Base-by-base conservation (phyloP, 2,329 filamentous ascomycete species). In the Diaporthe australafricana region DNA sequence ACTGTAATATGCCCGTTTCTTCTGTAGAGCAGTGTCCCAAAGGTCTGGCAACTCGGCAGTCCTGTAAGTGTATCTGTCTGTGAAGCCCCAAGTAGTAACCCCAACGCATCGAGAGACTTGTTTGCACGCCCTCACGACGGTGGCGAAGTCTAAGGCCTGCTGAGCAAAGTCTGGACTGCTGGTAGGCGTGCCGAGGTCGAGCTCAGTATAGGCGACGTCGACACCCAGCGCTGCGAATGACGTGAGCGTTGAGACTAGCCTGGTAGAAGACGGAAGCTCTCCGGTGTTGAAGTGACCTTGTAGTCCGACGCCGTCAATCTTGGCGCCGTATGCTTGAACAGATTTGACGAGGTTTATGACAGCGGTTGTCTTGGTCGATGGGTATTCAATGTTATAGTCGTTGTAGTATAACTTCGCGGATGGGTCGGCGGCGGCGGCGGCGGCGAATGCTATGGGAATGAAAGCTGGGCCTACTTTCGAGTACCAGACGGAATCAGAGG, bases 401-500 rank as follows among this genome's bases (percentile, higher is more conserved):
- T 62, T 75, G 63, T 85, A 74, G 56, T 70, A 70, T 27, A 72
- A 14, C 25, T 68, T 72, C 14, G 70, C 70, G 5, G 30, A 30
- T 12, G 68, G 68, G 7, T 68, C 70, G 20, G 70, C 70, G 30
- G 52, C 70, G 7, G 62, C 70, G 5, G 68, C 68, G 30, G 68
- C 50, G 16, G 62, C 63, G 75, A 90, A 86, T 70, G 83, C 85
- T 4, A 85, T 89, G 8, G 85, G 85, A 69, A 87, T 78, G 78
- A 88, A 90, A 25, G 86, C 89, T 8, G 88, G 88, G 0, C 84
- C 86, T 40, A 91, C 85, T 53, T 89, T 88, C 35, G 84, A 78
- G 78, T 86, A 85, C 80, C 88, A 91, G 70, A 90, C 83, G 52
- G 80, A 82, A 57, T 81, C 75, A 7, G 47, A 16, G 20, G 63